Evolutionary conservation across 345 rosid species (phyloP).

Genomic region (Eucalyptus sp.): DNA sequence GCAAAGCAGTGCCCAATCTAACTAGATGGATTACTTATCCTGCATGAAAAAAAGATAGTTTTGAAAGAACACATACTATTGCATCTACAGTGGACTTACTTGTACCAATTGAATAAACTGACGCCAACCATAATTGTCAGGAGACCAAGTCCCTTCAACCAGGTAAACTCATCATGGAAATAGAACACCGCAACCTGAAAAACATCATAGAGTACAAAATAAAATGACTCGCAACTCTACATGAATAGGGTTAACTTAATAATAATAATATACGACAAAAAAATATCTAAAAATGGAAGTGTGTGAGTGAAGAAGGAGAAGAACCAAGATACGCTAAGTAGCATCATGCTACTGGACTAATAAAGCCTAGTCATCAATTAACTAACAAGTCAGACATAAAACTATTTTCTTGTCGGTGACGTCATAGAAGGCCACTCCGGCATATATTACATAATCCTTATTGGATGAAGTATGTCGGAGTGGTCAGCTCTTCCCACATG

Average conservation of each 20-base stretch:
- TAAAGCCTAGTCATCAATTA: not conserved
- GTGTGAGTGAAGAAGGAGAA: not conserved
- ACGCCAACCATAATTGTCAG: constrained; percentile 78
- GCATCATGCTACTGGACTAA: not conserved
- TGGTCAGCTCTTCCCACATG: not conserved
- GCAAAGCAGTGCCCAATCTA: not conserved
- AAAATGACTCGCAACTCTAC: not conserved
- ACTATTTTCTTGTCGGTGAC: not conserved
- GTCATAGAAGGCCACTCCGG: not conserved
- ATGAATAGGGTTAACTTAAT: not conserved
- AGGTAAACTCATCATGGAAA: constrained; percentile 88
- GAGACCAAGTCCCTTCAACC: constrained; percentile 93
- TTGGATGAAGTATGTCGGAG: not conserved
- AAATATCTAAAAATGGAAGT: not conserved
- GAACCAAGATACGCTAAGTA: not conserved
- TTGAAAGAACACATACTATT: not conserved
- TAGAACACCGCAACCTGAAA: constrained; percentile 95
- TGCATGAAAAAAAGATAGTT: not conserved
- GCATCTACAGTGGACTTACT: constrained; percentile 46
- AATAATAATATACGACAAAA: not conserved
- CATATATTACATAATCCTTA: not conserved
- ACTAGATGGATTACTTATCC: not conserved
- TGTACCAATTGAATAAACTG: constrained; percentile 95
- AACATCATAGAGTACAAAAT: not conserved
- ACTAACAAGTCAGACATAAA: not conserved